Conservation (phyloP, 768 basidiomycete genomes). For the Tulasnella calospora region DNA sequence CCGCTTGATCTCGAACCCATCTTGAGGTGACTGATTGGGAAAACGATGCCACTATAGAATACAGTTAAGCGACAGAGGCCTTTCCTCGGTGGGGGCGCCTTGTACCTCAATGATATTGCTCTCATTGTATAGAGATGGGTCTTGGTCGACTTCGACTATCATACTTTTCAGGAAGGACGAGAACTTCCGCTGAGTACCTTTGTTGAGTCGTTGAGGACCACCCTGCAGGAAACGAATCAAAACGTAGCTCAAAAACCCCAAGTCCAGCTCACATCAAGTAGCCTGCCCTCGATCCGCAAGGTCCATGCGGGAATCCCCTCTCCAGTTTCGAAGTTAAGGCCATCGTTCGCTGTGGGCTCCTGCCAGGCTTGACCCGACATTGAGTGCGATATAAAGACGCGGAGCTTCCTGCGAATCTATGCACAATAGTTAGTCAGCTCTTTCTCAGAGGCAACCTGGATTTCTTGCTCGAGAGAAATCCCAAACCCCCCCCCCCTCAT, state of each 20-base stretch:
- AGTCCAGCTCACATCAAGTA: slow-evolving; percentile 48
- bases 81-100: slow-evolving; percentile 6
- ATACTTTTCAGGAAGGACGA: slow-evolving; percentile 79
- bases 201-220: slow-evolving; percentile 50
- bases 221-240: slow-evolving; percentile 25
- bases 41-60: slow-evolving; percentile 37
- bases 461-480: neutral
- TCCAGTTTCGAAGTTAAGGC: slow-evolving; percentile 68
- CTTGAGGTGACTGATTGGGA: slow-evolving; percentile 49
- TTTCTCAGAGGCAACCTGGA: neutral
- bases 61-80: slow-evolving; percentile 44
- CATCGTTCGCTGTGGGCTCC: slow-evolving; percentile 34
- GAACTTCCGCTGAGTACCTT: slow-evolving; percentile 64
- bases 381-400: slow-evolving; percentile 84
- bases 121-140: slow-evolving; percentile 69
- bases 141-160: slow-evolving; percentile 82
- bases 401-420: slow-evolving; percentile 74
- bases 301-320: slow-evolving; percentile 88
- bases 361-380: slow-evolving; percentile 86
- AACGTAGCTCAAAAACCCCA: neutral
- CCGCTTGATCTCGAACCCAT: slow-evolving; percentile 81
- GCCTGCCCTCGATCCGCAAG: slow-evolving; percentile 78
- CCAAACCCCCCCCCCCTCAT: too few relatives aligned
- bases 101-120: slow-evolving; percentile 85
- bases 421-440: neutral